A percentile compares a stretch with the other conserved stretches of the same genome.
Evolutionary conservation across 768 basidiomycete species (phyloP).

Genomic region (Nidularia sp.): DNA sequence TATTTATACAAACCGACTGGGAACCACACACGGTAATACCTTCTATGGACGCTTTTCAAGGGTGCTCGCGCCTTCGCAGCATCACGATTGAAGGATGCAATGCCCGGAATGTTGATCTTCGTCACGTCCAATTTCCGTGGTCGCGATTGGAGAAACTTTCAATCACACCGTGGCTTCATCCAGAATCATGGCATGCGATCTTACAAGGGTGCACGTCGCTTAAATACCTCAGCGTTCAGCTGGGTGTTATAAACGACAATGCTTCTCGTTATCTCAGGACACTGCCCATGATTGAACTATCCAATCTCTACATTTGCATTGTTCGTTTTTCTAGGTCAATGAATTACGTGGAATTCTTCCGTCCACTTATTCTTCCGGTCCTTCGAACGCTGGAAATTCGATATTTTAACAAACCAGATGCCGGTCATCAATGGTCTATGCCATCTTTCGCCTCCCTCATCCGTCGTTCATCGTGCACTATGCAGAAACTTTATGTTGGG

Average conservation of each 20-base stretch:
- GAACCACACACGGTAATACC: neutral
- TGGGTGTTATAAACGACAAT: too few relatives aligned
- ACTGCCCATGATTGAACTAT: neutral
- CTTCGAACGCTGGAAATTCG: constrained; percentile 3
- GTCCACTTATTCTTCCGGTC: constrained; percentile 4
- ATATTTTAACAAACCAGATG: constrained; percentile 4
- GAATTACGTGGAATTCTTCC: constrained; percentile 3
- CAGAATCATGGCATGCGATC: too few relatives aligned
- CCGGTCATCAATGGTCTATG: neutral
- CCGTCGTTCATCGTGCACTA: constrained; percentile 2
- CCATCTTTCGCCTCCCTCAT: constrained; percentile 3
- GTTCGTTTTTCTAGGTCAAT: neutral
- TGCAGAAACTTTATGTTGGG: constrained; percentile 3
- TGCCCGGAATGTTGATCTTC: neutral
- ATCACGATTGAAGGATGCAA: neutral
- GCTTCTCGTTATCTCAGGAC: too few relatives aligned
- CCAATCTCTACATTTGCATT: neutral
- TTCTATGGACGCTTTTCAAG: neutral
- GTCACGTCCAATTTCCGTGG: neutral
- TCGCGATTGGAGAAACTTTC: neutral
- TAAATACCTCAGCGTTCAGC: too few relatives aligned
- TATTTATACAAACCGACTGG: neutral
- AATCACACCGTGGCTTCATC: too few relatives aligned
- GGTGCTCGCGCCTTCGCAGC: neutral
- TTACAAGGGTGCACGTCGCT: too few relatives aligned